phyloP scores from a whole-genome alignment of 306 rosid genomes.

The Neltuma alba region DNA sequence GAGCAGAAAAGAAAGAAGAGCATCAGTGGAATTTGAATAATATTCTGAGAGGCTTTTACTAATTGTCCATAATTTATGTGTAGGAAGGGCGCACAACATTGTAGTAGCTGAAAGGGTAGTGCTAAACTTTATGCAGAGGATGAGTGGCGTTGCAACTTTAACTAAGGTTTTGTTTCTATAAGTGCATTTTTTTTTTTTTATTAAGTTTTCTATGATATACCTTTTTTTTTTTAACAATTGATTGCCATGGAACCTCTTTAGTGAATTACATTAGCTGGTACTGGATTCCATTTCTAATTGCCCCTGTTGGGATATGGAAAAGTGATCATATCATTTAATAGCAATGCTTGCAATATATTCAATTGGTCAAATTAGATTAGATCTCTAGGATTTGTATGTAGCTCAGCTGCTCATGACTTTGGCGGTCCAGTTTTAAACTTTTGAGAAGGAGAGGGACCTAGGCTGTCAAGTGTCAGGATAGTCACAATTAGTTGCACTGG shows the following conservation, averaged over 20 bases:
- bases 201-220: constrained; percentile 6
- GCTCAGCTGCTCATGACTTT: not conserved
- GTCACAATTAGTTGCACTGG: not conserved
- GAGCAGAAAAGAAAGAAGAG: not conserved
- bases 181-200: not conserved
- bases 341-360: not conserved
- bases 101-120: constrained; percentile 87
- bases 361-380: constrained; percentile 11
- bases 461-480: not conserved
- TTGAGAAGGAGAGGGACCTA: not conserved
- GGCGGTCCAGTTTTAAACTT: not conserved
- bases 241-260: not conserved
- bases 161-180: constrained; percentile 63
- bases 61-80: constrained; percentile 28
- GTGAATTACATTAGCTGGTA: constrained; percentile 19
- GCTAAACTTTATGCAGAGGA: constrained; percentile 94
- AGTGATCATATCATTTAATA: not conserved
- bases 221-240: not conserved
- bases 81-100: constrained; percentile 85
- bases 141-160: constrained; percentile 97
- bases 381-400: constrained; percentile 12
- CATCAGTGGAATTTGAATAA: constrained; percentile 28
- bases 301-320: constrained; percentile 18
- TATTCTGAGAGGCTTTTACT: constrained; percentile 27
- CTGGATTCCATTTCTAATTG: constrained; percentile 12